Percentiles rank a stretch among this genome's conserved stretches.
These are phyloP conservation scores for Raffaelea deltoideospora DNA, from an alignment of 2,329 filamentous ascomycete genomes.

Conservation along the genomic window DNA sequence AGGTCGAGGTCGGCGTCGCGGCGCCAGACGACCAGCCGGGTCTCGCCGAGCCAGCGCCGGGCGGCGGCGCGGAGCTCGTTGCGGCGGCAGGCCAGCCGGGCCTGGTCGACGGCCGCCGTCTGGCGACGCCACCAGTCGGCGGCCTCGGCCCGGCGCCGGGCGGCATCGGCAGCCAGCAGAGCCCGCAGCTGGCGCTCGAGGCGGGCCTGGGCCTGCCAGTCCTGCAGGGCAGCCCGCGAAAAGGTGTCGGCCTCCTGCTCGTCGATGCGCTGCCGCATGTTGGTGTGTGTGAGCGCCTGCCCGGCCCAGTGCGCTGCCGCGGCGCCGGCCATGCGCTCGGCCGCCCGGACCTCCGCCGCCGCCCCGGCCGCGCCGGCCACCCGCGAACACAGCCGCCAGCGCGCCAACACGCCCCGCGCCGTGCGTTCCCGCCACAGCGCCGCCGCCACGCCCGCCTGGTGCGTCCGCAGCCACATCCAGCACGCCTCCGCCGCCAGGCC, in stretches of 20 bases:
- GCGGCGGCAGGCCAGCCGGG: background rate
- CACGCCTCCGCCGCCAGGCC: background rate
- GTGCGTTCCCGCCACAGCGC: constrained; percentile 5
- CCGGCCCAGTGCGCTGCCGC: constrained; percentile 4
- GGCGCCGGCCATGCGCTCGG: constrained; percentile 7
- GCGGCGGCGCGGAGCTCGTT: constrained; percentile 6
- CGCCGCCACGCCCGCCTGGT: background rate
- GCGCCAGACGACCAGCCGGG: constrained; percentile 11
- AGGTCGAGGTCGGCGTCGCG: constrained; percentile 7
- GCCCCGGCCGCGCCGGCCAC: background rate
- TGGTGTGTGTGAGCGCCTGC: constrained; percentile 1
- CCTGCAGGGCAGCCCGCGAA: constrained; percentile 3
- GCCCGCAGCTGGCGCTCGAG: constrained; percentile 4
- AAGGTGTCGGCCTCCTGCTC: constrained; percentile 5
- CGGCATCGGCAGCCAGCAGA: background rate
- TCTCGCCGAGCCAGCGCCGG: constrained; percentile 14
- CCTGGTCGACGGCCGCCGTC: background rate
- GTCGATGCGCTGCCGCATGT: constrained; percentile 3
- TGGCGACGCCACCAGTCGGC: background rate
- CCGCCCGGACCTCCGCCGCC: background rate
- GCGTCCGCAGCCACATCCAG: background rate
- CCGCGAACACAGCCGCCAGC: constrained; percentile 10
- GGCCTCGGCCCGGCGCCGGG: background rate
- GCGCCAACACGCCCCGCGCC: constrained; percentile 3
- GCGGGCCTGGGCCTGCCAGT: constrained; percentile 5